A percentile compares a stretch with the other conserved stretches of the same genome.
Conservation (phyloP, 2,329 filamentous ascomycete genomes). For the Clarireedia homoeocarpa region DNA sequence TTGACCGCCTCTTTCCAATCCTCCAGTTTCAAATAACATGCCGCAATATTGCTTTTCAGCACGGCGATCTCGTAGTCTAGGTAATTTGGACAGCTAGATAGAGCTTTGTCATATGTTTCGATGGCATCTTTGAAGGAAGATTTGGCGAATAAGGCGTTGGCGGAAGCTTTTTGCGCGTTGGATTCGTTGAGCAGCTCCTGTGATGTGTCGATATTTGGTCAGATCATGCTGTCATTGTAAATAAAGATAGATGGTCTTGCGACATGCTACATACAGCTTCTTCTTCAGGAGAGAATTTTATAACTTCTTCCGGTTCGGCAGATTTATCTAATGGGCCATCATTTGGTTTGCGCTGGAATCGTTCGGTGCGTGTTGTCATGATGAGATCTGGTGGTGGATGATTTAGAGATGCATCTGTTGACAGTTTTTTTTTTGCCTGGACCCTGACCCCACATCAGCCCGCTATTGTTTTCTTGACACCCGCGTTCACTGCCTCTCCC, state of each 20-base stretch:
- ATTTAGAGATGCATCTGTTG: not conserved
- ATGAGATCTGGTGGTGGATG: conserved; percentile 1
- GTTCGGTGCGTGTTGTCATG: conserved; percentile 28
- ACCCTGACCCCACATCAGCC: no score
- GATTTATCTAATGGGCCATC: conserved; percentile 14
- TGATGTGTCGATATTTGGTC: not conserved
- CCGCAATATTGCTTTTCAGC: conserved; percentile 79
- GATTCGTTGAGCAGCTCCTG: conserved; percentile 65
- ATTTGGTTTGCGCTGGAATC: conserved; percentile 26
- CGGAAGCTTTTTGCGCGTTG: conserved; percentile 62
- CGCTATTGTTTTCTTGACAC: not conserved
- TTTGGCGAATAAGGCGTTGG: conserved; percentile 71
- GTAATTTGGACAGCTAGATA: conserved; percentile 72
- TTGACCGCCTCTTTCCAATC: conserved; percentile 81
- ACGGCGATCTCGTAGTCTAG: conserved; percentile 85
- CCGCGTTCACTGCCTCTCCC: conserved; percentile 3
- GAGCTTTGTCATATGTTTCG: conserved; percentile 72
- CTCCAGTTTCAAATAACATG: conserved; percentile 75
- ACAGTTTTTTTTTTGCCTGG: no score
- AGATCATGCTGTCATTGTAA: no score
- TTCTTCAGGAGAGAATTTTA: conserved; percentile 35
- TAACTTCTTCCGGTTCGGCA: conserved; percentile 21
- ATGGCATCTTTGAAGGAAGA: conserved; percentile 71
- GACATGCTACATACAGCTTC: conserved; percentile 31
- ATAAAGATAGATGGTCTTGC: no score